These are phyloP conservation scores for Evernia prunastri DNA, from an alignment of 495 filamentous ascomycete genomes.

Conservation along the genomic window DNA sequence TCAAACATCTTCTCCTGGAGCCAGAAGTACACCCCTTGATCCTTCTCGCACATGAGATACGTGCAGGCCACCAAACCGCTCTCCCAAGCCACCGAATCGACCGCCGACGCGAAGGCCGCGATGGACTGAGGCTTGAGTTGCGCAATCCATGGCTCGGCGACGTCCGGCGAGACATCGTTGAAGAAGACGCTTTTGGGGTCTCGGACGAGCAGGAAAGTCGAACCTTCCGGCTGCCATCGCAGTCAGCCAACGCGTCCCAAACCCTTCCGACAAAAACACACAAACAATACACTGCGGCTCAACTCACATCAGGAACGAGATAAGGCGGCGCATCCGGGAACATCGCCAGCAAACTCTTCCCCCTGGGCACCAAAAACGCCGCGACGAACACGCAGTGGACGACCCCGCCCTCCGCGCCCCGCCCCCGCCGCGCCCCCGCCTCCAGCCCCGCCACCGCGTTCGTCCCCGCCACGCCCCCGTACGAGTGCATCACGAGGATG, in stretches of 20 bases:
- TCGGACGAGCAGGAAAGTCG: background rate
- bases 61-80: slow-evolving; percentile 26
- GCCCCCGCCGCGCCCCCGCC: slow-evolving; percentile 22
- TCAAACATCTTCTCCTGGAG: slow-evolving; percentile 28
- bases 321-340: background rate
- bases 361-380: slow-evolving; percentile 30
- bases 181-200: slow-evolving; percentile 22
- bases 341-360: slow-evolving; percentile 1
- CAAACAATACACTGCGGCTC: background rate
- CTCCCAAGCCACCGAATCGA: slow-evolving; percentile 29
- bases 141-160: slow-evolving; percentile 25
- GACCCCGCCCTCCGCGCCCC: slow-evolving; percentile 29
- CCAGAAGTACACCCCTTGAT: slow-evolving; percentile 26
- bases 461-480: slow-evolving; percentile 32
- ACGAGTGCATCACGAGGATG: slow-evolving; percentile 33
- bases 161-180: slow-evolving; percentile 32
- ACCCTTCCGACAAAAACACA: background rate
- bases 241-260: background rate
- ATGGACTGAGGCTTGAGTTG: slow-evolving; percentile 3
- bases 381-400: slow-evolving; percentile 31
- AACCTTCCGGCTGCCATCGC: background rate
- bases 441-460: slow-evolving; percentile 25
- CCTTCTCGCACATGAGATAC: slow-evolving; percentile 35
- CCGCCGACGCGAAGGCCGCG: slow-evolving; percentile 28
- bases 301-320: slow-evolving; percentile 1